phyloP scores from a whole-genome alignment of 495 filamentous ascomycete species.

The Aspergillus biplanus region DNA sequence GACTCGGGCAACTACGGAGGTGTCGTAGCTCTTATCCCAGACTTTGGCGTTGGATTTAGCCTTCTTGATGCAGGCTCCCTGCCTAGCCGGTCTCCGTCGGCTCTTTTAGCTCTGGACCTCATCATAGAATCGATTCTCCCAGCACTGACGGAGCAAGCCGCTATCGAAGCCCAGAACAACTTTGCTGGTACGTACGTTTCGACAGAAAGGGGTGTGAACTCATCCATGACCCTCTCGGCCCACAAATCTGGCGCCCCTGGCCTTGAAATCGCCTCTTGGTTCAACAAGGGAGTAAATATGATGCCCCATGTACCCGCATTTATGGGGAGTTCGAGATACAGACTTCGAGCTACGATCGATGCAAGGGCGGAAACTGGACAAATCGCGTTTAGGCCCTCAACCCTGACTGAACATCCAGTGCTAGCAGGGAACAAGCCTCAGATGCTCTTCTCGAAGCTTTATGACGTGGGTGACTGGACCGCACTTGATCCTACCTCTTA shows the following conservation, averaged over 20 bases:
- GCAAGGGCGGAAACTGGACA: not conserved
- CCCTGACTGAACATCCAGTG: slow-evolving; percentile 1
- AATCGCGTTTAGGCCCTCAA: slow-evolving; percentile 18
- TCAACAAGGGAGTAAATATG: slow-evolving; percentile 21
- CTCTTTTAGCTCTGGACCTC: slow-evolving; percentile 20
- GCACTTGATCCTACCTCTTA: slow-evolving; percentile 1
- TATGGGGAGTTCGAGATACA: not conserved
- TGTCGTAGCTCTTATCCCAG: slow-evolving; percentile 40
- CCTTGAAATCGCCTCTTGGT: slow-evolving; percentile 16
- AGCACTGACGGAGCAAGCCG: slow-evolving; percentile 18
- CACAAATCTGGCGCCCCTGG: slow-evolving; percentile 4
- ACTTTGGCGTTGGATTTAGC: slow-evolving; percentile 45
- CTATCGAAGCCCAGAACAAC: slow-evolving; percentile 11
- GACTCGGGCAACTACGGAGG: slow-evolving; percentile 43
- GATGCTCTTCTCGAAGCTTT: slow-evolving; percentile 15
- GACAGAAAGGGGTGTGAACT: slow-evolving; percentile 6
- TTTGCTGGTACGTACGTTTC: slow-evolving; percentile 21
- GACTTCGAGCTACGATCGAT: slow-evolving; percentile 13
- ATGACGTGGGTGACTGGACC: slow-evolving; percentile 15
- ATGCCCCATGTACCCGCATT: not conserved
- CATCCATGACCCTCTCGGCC: slow-evolving; percentile 9
- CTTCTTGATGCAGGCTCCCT: slow-evolving; percentile 35
- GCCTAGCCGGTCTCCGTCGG: slow-evolving; percentile 2
- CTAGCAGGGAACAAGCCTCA: not conserved
- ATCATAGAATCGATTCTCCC: slow-evolving; percentile 19